These are phyloP conservation scores for Trichoderma asperelloides DNA, from an alignment of 495 filamentous ascomycete genomes.

Conservation along the genomic window DNA sequence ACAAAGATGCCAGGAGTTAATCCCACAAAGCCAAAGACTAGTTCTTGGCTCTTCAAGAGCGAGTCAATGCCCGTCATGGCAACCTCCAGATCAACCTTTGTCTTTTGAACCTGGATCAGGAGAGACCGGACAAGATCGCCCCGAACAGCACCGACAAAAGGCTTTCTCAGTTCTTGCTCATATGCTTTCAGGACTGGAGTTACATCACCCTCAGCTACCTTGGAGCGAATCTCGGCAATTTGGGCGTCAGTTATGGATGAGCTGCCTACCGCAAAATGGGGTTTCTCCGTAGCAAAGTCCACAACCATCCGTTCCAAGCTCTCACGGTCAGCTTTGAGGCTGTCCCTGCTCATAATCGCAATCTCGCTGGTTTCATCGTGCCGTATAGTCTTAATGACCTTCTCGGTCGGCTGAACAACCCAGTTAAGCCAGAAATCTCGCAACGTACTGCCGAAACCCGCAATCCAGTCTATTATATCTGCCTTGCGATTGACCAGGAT, in stretches of 20 bases:
- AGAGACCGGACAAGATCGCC: slow-evolving; percentile 87
- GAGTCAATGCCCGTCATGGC: slow-evolving; percentile 90
- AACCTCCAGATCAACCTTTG: slow-evolving; percentile 95
- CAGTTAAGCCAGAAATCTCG: slow-evolving; percentile 93
- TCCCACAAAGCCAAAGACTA: slow-evolving; percentile 93
- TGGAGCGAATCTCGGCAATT: slow-evolving; percentile 59
- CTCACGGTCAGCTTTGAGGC: slow-evolving; percentile 76
- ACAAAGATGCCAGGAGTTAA: slow-evolving; percentile 86
- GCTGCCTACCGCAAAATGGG: slow-evolving; percentile 37
- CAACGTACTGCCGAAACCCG: slow-evolving; percentile 62
- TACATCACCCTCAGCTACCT: slow-evolving; percentile 83
- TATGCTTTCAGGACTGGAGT: slow-evolving; percentile 86
- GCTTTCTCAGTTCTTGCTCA: slow-evolving; percentile 72
- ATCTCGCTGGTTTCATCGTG: slow-evolving; percentile 88
- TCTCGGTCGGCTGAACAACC: slow-evolving; percentile 75
- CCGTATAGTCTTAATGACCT: slow-evolving; percentile 82
- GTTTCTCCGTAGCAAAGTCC: slow-evolving; percentile 79
- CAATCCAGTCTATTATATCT: slow-evolving; percentile 67
- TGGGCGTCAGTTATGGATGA: slow-evolving; percentile 44
- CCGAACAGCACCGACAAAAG: slow-evolving; percentile 66
- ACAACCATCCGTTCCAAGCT: slow-evolving; percentile 96
- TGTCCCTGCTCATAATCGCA: slow-evolving; percentile 88
- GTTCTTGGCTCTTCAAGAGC: slow-evolving; percentile 87
- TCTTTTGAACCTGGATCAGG: slow-evolving; percentile 95
- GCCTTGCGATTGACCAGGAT: slow-evolving; percentile 61